phyloP scores from a whole-genome alignment of 2,329 filamentous ascomycete genomes.

The Fusarium ramigenum region DNA sequence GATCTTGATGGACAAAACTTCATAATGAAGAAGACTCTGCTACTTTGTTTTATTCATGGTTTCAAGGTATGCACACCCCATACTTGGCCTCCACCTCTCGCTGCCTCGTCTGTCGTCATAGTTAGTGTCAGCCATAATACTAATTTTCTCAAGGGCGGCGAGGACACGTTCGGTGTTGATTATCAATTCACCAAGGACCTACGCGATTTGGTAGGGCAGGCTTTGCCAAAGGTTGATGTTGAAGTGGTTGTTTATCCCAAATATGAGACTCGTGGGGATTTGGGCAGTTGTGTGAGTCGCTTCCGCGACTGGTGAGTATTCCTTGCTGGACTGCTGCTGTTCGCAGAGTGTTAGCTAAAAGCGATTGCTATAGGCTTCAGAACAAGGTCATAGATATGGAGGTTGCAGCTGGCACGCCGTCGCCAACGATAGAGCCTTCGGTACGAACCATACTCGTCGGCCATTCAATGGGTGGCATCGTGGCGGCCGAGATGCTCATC shows the following conservation, averaged over 20 bases:
- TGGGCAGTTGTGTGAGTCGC: constrained; percentile 73
- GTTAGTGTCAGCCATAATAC: not conserved
- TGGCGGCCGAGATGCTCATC: constrained; percentile 88
- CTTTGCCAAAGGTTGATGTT: constrained; percentile 75
- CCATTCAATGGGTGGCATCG: constrained; percentile 93
- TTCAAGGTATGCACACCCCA: constrained; percentile 71
- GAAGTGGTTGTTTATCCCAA: constrained; percentile 77
- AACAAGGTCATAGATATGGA: constrained; percentile 95
- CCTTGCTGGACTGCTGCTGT: not conserved
- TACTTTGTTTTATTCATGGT: constrained; percentile 87
- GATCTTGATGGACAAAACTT: constrained; percentile 12
- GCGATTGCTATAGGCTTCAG: constrained; percentile 69
- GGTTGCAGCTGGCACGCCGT: constrained; percentile 80
- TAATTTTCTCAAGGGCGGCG: constrained; percentile 67
- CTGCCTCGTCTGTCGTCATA: constrained; percentile 5
- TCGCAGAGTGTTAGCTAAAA: not conserved
- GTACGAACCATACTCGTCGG: constrained; percentile 85
- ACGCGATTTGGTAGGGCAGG: constrained; percentile 68
- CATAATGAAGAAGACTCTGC: constrained; percentile 74
- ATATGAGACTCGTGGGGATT: constrained; percentile 83
- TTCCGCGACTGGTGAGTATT: constrained; percentile 76
- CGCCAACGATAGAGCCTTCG: constrained; percentile 85
- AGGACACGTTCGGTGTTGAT: constrained; percentile 76
- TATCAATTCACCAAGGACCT: constrained; percentile 78
- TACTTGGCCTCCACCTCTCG: not conserved